Evolutionary conservation across 352 stramenopile species (phyloP).

Genomic region (Phytophthora rubi): DNA sequence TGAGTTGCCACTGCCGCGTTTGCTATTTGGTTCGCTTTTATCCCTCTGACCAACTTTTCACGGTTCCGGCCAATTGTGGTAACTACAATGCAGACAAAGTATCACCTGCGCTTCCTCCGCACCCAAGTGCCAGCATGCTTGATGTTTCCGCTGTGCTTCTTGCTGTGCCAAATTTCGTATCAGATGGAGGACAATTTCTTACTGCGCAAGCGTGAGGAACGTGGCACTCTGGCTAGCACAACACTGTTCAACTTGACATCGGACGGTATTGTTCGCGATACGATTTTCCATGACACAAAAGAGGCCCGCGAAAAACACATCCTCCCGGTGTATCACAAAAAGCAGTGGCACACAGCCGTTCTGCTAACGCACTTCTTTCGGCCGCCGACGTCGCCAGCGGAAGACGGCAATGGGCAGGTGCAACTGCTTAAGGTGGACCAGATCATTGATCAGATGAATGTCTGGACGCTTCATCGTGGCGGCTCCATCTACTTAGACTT

Average conservation of each 20-base stretch:
- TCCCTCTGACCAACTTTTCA: not conserved
- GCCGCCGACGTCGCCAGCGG: constrained; percentile 70
- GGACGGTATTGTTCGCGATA: constrained; percentile 85
- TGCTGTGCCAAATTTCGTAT: constrained; percentile 90
- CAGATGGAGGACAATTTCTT: constrained; percentile 88
- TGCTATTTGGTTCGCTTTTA: constrained; percentile 2
- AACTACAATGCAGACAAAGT: constrained; percentile 71
- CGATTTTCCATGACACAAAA: constrained; percentile 89
- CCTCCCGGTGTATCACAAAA: constrained; percentile 85
- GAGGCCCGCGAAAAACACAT: constrained; percentile 87
- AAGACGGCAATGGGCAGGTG: constrained; percentile 77
- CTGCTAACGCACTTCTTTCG: constrained; percentile 87
- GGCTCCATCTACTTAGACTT: constrained; percentile 89
- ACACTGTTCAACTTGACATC: constrained; percentile 90
- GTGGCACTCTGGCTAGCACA: constrained; percentile 73
- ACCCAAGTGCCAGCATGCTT: constrained; percentile 79
- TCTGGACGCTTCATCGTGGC: constrained; percentile 84
- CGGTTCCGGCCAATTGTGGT: constrained; percentile 23
- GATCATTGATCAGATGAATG: constrained; percentile 89
- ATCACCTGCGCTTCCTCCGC: constrained; percentile 82
- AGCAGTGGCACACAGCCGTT: constrained; percentile 86
- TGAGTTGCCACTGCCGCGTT: constrained; percentile 39
- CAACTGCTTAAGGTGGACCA: constrained; percentile 87
- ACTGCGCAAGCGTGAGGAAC: constrained; percentile 81
- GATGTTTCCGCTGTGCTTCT: constrained; percentile 86